phyloP scores from a whole-genome alignment of 768 basidiomycete genomes.

The Cytidiella melzeri region DNA sequence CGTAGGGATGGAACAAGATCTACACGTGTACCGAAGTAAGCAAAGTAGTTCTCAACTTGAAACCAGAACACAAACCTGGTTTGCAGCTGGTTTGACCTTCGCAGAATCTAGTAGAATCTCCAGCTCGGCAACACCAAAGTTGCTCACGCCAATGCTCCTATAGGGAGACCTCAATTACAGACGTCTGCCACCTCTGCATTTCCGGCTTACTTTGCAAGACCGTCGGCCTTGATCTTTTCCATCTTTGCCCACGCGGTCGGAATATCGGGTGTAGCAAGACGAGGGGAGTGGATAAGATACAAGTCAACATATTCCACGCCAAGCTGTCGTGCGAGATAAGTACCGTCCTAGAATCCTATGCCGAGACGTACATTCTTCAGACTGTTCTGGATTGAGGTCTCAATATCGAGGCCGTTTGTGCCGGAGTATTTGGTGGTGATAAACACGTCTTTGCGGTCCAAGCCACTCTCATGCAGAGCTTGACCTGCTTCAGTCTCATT shows the following conservation, averaged over 20 bases:
- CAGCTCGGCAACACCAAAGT: constrained; percentile 54
- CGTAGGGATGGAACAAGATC: constrained; percentile 71
- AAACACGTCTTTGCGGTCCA: constrained; percentile 49
- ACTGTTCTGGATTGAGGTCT: constrained; percentile 50
- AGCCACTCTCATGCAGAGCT: constrained; percentile 45
- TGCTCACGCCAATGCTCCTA: constrained; percentile 71
- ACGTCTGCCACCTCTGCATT: neutral
- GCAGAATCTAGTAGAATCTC: constrained; percentile 49
- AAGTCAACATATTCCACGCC: constrained; percentile 62
- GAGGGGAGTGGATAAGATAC: constrained; percentile 62
- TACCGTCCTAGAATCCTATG: neutral
- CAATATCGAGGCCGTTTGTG: constrained; percentile 41
- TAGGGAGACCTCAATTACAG: neutral
- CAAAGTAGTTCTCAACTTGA: neutral
- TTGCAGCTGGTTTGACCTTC: constrained; percentile 58
- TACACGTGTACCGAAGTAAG: constrained; percentile 19
- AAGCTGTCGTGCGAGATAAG: constrained; percentile 37
- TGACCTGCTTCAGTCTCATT: constrained; percentile 54
- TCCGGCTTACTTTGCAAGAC: constrained; percentile 45
- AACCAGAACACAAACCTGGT: constrained; percentile 44
- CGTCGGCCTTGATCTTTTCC: constrained; percentile 51
- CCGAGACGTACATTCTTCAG: constrained; percentile 47
- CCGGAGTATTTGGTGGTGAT: constrained; percentile 67
- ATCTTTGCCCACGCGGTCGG: constrained; percentile 58
- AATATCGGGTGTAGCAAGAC: constrained; percentile 50